A percentile compares a stretch with the other conserved stretches of the same genome.
These are phyloP conservation scores for Priceomyces medius DNA, from an alignment of 805 yeast genomes.

Conservation along the genomic window DNA sequence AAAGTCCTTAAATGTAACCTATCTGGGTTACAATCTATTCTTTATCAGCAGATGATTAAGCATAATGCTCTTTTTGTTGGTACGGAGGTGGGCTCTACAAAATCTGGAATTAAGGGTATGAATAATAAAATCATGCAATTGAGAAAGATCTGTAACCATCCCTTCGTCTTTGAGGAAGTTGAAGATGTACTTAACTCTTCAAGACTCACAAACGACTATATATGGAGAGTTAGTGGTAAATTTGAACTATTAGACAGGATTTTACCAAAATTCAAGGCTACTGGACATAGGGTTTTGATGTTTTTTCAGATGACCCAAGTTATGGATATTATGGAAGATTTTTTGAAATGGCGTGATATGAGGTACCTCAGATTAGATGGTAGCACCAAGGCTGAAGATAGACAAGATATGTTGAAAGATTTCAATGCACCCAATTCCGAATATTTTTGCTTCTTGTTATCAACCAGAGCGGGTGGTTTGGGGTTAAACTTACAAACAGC, in stretches of 20 bases:
- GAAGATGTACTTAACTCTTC: constrained; percentile 68
- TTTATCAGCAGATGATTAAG: constrained; percentile 77
- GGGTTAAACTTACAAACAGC: constrained; percentile 86
- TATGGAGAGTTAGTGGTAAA: constrained; percentile 79
- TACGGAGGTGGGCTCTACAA: constrained; percentile 55
- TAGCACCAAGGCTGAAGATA: constrained; percentile 79
- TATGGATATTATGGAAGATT: constrained; percentile 89
- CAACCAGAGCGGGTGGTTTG: constrained; percentile 88
- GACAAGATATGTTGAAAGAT: constrained; percentile 68
- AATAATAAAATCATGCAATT: constrained; percentile 84
- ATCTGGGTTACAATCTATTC: constrained; percentile 65
- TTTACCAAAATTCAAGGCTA: constrained; percentile 68
- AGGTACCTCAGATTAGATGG: constrained; percentile 80
- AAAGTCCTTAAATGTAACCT: constrained; percentile 77
- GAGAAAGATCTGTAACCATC: constrained; percentile 84
- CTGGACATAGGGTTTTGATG: constrained; percentile 77
- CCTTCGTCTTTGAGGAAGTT: constrained; percentile 81
- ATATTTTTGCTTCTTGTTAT: constrained; percentile 72
- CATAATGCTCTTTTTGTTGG: constrained; percentile 70
- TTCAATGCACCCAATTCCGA: constrained; percentile 78
- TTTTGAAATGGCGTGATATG: constrained; percentile 61
- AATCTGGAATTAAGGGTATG: constrained; percentile 70
- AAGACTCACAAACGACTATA: constrained; percentile 58
- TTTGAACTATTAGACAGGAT: constrained; percentile 76
- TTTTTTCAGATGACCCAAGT: constrained; percentile 89